Percentiles rank a stretch among this genome's conserved stretches.
phyloP scores from a whole-genome alignment of 2,329 filamentous ascomycete genomes.

The Cladophialophora bantiana region DNA sequence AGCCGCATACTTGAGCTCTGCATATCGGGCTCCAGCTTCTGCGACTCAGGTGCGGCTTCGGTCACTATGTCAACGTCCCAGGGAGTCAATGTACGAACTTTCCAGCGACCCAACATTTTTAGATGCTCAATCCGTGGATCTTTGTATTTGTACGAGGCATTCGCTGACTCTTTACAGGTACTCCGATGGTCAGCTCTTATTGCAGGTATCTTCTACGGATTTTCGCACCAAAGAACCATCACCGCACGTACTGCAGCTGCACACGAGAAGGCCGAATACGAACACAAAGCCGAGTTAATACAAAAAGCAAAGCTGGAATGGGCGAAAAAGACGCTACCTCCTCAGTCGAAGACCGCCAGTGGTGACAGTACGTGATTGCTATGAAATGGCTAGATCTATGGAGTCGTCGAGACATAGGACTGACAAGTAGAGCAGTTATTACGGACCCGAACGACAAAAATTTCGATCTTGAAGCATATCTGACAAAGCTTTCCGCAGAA shows the following conservation, averaged over 20 bases:
- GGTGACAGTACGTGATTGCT: slow-evolving; percentile 45
- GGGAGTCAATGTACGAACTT: slow-evolving; percentile 68
- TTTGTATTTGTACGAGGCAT: neutral
- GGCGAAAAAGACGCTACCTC: slow-evolving; percentile 73
- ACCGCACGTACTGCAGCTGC: slow-evolving; percentile 72
- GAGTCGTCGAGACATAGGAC: slow-evolving; percentile 27
- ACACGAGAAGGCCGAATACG: slow-evolving; percentile 80
- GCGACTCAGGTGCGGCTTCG: slow-evolving; percentile 11
- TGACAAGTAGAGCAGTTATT: slow-evolving; percentile 61
- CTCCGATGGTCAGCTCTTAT: slow-evolving; percentile 95
- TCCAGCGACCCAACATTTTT: slow-evolving; percentile 5
- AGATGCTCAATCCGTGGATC: neutral
- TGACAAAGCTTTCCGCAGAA: slow-evolving; percentile 53
- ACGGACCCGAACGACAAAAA: slow-evolving; percentile 82
- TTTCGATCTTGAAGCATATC: slow-evolving; percentile 89
- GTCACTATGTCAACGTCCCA: slow-evolving; percentile 67
- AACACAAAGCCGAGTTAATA: slow-evolving; percentile 91
- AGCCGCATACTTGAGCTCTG: slow-evolving; percentile 17
- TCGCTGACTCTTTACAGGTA: slow-evolving; percentile 67
- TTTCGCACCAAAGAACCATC: slow-evolving; percentile 89
- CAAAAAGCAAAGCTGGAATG: slow-evolving; percentile 91
- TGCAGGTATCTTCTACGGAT: slow-evolving; percentile 91
- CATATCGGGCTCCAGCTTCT: neutral
- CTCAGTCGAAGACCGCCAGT: slow-evolving; percentile 50
- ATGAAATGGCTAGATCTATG: neutral